Evolutionary conservation across 2,329 filamentous ascomycete genomes (phyloP).

Genomic region (Chrysoporthe deuterocubensis): DNA sequence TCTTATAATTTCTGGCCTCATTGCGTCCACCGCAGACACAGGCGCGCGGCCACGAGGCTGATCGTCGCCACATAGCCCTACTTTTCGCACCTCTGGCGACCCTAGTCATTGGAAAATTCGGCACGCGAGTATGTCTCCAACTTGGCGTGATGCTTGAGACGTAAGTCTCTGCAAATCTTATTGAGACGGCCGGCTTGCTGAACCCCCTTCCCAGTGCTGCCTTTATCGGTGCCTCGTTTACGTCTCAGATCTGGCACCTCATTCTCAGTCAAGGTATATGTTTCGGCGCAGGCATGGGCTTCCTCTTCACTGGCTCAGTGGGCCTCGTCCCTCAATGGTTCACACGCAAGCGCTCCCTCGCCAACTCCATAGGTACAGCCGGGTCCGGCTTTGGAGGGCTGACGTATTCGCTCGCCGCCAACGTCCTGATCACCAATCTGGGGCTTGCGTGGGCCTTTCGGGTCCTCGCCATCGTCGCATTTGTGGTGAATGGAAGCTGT

Average conservation of each 20-base stretch:
- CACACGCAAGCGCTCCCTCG: conserved; percentile 66
- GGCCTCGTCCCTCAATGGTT: conserved; percentile 78
- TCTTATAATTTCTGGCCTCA: not conserved
- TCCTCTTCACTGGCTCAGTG: conserved; percentile 72
- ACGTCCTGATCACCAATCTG: conserved; percentile 68
- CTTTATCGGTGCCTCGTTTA: conserved; percentile 73
- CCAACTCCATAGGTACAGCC: conserved; percentile 69
- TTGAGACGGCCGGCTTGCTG: not conserved
- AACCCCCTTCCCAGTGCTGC: conserved; percentile 44
- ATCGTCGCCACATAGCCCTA: conserved; percentile 53
- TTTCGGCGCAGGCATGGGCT: conserved; percentile 80
- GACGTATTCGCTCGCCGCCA: conserved; percentile 68
- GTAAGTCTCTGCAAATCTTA: conserved; percentile 33
- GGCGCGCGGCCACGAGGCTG: conserved; percentile 34
- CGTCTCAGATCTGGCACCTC: conserved; percentile 72
- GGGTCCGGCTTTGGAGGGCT: conserved; percentile 78
- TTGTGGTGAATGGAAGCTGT: conserved; percentile 66
- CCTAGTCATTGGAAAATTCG: conserved; percentile 60
- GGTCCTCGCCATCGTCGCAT: conserved; percentile 66
- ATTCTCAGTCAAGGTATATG: conserved; percentile 75
- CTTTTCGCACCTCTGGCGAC: conserved; percentile 72
- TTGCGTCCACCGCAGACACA: not conserved
- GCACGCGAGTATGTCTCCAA: conserved; percentile 67
- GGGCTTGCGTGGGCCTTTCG: conserved; percentile 70
- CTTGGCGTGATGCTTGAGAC: conserved; percentile 68